A percentile compares a stretch with the other conserved stretches of the same genome.
phyloP scores from a whole-genome alignment of 2,329 filamentous ascomycete genomes.

The Seiridium unicorne region DNA sequence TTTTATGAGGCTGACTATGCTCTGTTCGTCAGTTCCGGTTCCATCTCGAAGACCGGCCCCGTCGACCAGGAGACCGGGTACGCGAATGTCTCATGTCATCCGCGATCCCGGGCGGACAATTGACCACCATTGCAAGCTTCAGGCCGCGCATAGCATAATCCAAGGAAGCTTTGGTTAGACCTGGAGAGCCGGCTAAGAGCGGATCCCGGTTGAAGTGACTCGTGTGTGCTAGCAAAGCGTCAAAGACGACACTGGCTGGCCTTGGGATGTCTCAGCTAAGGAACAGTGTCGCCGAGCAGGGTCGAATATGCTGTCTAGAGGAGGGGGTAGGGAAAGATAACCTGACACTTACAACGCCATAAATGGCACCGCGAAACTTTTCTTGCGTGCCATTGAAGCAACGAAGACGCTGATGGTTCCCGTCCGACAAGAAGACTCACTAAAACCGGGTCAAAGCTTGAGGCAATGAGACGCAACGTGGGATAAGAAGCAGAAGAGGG shows the following conservation, averaged over 20 bases:
- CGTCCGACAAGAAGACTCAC: too few relatives aligned
- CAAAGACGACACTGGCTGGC: neutral
- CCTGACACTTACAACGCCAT: neutral
- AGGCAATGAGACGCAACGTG: too few relatives aligned
- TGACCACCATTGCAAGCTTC: neutral
- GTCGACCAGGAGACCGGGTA: slow-evolving; percentile 19
- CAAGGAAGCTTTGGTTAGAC: neutral
- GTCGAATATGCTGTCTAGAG: neutral
- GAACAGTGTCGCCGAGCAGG: neutral
- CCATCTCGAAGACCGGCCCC: slow-evolving; percentile 7
- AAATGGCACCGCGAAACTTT: neutral
- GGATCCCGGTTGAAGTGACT: neutral
- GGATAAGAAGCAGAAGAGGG: too few relatives aligned
- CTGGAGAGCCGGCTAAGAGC: neutral
- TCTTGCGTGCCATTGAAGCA: neutral
- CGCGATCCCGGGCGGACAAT: neutral
- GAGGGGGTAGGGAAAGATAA: neutral
- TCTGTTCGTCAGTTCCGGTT: neutral
- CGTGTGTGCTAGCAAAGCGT: neutral
- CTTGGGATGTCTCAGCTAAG: neutral
- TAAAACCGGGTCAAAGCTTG: too few relatives aligned
- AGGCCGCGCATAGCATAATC: neutral
- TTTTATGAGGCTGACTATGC: neutral
- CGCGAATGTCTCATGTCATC: slow-evolving; percentile 15
- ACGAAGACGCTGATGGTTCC: neutral